Evolutionary conservation across 2,329 filamentous ascomycete genomes (phyloP), one percentile per base, ranked within the genome.

Genomic region (Cladophialophora exuberans): DNA sequence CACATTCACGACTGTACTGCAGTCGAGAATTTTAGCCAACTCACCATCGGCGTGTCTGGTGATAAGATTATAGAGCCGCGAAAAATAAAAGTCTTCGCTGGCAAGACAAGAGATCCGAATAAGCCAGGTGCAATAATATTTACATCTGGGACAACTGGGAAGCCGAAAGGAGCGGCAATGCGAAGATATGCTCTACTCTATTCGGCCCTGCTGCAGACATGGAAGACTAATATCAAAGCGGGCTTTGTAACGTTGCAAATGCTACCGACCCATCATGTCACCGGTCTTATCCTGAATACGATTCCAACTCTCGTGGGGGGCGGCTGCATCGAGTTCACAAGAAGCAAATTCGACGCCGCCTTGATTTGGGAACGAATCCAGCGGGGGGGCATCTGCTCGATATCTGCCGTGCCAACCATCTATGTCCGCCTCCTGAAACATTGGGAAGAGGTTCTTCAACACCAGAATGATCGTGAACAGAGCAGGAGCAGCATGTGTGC

Each of bases 91-190:
- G 33, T 46, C 23, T 67, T 64, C 6, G 33, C 43, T 3, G 6
- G 6, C 17, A 46, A 46, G 18, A 11, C 43, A 4, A 9, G 13
- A 4, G 63, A 69, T 44, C 60, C 62, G 43, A 69, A 69, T 49
- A 55, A 56, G 2, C 63, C 67, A 9, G 68, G 52, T 33, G 87
- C 85, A 63, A 75, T 84, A 2, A 79, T 88, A 6, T 83, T 87
- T 57, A 81, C 79, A 0, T 80, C 80, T 2, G 80, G 81, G 0
- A 81, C 80, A 0, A 80, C 81, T 1, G 79, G 78, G 45, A 77
- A 76, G 44, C 80, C 82, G 0, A 83, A 83, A 55, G 85, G 83
- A 1, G 80, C 85, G 10, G 81, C 86, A 13, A 50, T 42, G 30
- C 52, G 62, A 10, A 48, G 62, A n/a, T 49, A 43, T 5, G 47